Evolutionary conservation across 176 grass and related monocot species (phyloP), one percentile per base, ranked within the genome.

Genomic region (Triticum dicoccoides): DNA sequence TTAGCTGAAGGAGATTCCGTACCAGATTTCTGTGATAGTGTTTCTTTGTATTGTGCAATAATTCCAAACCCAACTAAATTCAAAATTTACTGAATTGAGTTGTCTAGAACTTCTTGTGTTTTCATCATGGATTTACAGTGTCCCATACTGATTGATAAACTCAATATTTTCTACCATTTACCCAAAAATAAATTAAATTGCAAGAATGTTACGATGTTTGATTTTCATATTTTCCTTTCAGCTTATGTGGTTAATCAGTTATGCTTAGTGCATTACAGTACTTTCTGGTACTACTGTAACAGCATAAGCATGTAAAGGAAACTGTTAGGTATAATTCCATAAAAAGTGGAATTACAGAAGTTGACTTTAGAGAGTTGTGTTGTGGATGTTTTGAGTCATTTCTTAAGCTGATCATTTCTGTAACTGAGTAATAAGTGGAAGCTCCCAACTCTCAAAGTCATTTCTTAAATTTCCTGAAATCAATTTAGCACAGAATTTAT

Each of bases 381-480:
- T 72, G n/a, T 59, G 41, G 37, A 44, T 75, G 54, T 13, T 84
- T 84, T n/a, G 20, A 68, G 20, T 32, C 38, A 79, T 32, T 65
- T 84, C 70, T 32, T 84, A 3, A 21, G 49, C 49, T 52, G 4
- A 6, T 52, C 14, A 52, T 52, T 52, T 52, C 5, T 52, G 49
- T 52, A 52, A 75, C 24, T 18, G 73, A 52, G 47, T 52, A 76
- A 51, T 30, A 51, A 76, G 24, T 51, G 6, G 8, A 51, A 8
- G 73, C 73, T 76, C 72, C 23, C 13, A 8, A 75, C 47, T 75
- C 72, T 49, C 24, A 17, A 51, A 30, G 25, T 54, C 47, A 54
- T 33, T 56, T 77, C 13, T 18, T 84, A 64, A 62, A 79, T 39
- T 37, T 73, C 2, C 32, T 80, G 32, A 65, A n/a, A 89, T 74